Conservation (phyloP, 2,329 filamentous ascomycete genomes). For the Aspergillus fumigatiaffinis region DNA sequence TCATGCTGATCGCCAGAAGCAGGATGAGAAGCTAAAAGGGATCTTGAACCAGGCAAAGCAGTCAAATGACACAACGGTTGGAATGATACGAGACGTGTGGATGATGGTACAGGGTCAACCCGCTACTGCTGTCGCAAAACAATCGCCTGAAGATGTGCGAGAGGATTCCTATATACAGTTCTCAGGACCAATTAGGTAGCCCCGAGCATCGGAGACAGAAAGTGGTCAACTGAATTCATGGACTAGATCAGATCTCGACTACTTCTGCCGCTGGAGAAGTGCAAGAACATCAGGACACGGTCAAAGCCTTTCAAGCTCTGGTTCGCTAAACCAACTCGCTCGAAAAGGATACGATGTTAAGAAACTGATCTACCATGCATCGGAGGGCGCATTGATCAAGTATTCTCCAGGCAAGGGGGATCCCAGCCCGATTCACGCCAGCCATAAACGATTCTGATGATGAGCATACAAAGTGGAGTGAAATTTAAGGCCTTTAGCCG, state of each 20-base stretch:
- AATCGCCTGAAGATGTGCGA: background rate
- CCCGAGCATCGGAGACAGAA: background rate
- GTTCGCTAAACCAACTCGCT: background rate
- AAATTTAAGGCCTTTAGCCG: background rate
- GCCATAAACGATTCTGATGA: background rate
- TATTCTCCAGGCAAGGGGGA: background rate
- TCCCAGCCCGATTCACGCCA: background rate
- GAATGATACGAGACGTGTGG: background rate
- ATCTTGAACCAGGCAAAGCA: background rate
- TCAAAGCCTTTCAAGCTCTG: background rate
- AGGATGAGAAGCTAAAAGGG: background rate
- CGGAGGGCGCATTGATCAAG: background rate
- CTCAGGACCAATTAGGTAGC: background rate
- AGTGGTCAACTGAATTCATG: background rate
- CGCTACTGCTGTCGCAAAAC: background rate
- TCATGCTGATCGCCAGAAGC: background rate
- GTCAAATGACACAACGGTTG: background rate
- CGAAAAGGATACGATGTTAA: background rate
- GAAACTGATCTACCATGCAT: background rate
- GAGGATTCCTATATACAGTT: background rate
- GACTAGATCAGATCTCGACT: background rate
- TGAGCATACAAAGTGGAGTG: background rate
- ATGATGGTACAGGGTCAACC: background rate
- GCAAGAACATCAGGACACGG: background rate
- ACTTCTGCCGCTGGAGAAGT: background rate